Evolutionary conservation across 1,284 basidiomycete species (phyloP).

Genomic region (Irpex sp.): DNA sequence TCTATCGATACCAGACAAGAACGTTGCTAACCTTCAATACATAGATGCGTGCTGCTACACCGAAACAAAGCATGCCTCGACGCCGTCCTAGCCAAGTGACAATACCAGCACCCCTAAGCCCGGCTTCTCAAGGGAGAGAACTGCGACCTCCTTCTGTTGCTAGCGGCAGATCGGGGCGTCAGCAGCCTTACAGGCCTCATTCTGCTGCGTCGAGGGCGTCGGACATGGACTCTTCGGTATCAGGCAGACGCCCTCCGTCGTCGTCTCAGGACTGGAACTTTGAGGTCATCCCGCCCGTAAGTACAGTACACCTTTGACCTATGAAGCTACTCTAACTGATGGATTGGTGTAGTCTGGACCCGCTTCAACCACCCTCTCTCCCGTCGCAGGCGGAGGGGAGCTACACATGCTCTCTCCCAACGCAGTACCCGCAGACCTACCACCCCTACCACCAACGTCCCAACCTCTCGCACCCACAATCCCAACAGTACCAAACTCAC

Average conservation of each 20-base stretch:
- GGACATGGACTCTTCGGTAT: background rate
- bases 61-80: constrained; percentile 1
- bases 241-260: constrained; percentile 4
- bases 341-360: constrained; percentile 16
- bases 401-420: constrained; percentile 18
- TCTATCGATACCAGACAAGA: too few species aligned
- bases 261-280: constrained; percentile 12
- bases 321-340: background rate
- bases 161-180: background rate
- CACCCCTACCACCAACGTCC: constrained; percentile 11
- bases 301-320: constrained; percentile 9
- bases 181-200: background rate
- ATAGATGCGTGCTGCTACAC: constrained; percentile 7
- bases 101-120: constrained; percentile 9
- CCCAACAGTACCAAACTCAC: constrained; percentile 15
- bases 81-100: constrained; percentile 4
- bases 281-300: constrained; percentile 12
- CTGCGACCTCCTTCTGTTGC: constrained; percentile 8
- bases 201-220: background rate
- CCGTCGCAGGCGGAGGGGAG: constrained; percentile 1
- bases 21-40: too few species aligned
- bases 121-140: background rate
- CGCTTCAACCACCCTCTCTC: constrained; percentile 15
- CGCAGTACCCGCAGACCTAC: constrained; percentile 3
- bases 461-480: constrained; percentile 9